Base-by-base conservation (phyloP, 768 basidiomycete species). In the Tephrocybe rancida region DNA sequence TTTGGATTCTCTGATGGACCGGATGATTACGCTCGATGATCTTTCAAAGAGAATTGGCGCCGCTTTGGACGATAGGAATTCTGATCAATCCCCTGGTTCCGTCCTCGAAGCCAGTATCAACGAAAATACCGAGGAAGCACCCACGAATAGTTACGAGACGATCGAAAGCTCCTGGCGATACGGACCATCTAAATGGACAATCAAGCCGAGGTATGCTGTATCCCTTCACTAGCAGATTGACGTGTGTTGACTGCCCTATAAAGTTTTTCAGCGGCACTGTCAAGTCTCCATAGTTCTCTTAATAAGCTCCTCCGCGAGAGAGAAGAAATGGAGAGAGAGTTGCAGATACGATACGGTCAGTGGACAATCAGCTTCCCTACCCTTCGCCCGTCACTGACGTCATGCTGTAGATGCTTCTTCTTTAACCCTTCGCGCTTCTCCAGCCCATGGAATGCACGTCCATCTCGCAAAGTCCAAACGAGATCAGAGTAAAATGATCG, bases 381-480 rank as follows among this genome's bases (percentile, higher is more conserved):
- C 42, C 32, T n/a, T 16, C 29, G 26, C 41, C 27, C 26, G 18
- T 35, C 25, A 30, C 54, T 29, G 52, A 25, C 47, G 54, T 42
- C 26, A 16, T 10, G n/a, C 39, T 43, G 9, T 46, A 93, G 91
- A 73, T 68, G 81, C 85, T 1, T 83, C 87, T 21, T 91, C 91
- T 11, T 63, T 93, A 56, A 85, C 88, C 11, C 74, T 94, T 41
- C 84, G 90, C 34, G 81, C 83, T 22, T 86, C 81, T 0, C 78
- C 84, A 16, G 77, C 78, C 9, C 83, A 85, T 39, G 92, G 92
- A 5, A 82, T 86, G 76, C 87, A 90, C 64, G 79, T 92, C 37
- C 91, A 92, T 57, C 70, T 93, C 24, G 74, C 78, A 24, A 83
- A 79, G 59, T 71, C 78, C 5, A 91, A 84, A 66, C 83, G 85